Percentiles rank a stretch among this genome's conserved stretches.
phyloP scores from a whole-genome alignment of 441 rosid genomes.

The Corymbia calophylla region DNA sequence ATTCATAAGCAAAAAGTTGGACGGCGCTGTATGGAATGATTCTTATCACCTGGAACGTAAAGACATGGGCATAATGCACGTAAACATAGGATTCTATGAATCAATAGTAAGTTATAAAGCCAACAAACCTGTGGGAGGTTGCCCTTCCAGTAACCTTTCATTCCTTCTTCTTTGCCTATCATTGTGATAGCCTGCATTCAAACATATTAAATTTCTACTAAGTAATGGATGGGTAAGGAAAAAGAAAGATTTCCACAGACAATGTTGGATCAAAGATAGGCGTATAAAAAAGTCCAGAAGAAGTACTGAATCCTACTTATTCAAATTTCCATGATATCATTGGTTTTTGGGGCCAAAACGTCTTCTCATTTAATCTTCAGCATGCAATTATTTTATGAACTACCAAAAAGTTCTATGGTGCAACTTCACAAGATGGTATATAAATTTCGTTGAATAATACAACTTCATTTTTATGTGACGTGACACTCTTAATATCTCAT shows the following conservation, averaged over 20 bases:
- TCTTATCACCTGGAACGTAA: constrained; percentile 69
- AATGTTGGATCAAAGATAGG: not conserved
- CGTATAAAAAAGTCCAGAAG: not conserved
- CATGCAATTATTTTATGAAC: not conserved
- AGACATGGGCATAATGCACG: constrained; percentile 6
- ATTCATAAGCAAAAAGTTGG: constrained; percentile 90
- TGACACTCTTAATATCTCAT: not conserved
- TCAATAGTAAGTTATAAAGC: not conserved
- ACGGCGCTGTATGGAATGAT: constrained; percentile 89
- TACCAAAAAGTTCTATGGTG: not conserved
- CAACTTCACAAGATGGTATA: not conserved
- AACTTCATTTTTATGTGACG: not conserved
- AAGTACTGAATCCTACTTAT: not conserved
- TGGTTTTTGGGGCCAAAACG: not conserved
- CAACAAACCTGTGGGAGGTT: constrained; percentile 76
- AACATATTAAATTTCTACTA: not conserved
- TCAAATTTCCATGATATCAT: not conserved
- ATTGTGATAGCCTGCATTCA: constrained; percentile 56
- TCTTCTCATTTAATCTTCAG: not conserved
- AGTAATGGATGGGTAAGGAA: not conserved
- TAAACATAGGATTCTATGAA: constrained; percentile 3
- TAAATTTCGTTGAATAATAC: not conserved
- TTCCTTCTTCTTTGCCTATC: constrained; percentile 84
- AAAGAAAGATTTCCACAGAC: not conserved
- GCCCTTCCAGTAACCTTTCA: constrained; percentile 98